Evolutionary conservation across 495 filamentous ascomycete species (phyloP).

Genomic region (Aspergillus haitiensis): DNA sequence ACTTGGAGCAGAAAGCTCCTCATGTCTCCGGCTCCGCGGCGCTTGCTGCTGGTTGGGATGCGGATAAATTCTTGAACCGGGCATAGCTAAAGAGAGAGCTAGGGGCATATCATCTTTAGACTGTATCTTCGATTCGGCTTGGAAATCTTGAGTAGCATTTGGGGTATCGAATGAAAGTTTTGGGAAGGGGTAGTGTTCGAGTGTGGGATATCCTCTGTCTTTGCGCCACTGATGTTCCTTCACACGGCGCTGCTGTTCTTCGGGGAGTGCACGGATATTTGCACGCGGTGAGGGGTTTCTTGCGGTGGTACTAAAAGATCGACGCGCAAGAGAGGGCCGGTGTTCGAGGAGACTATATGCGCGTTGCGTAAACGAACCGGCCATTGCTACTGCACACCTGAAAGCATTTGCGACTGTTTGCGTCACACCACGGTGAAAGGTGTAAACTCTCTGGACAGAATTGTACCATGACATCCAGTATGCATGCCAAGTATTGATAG

Average conservation of each 20-base stretch:
- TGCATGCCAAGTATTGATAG: not conserved
- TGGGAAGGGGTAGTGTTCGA: constrained; percentile 20
- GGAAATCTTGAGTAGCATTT: not conserved
- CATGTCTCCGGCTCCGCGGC: not conserved
- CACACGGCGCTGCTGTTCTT: constrained; percentile 20
- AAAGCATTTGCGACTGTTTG: constrained; percentile 15
- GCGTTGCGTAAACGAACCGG: constrained; percentile 11
- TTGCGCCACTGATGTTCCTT: constrained; percentile 19
- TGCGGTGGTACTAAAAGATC: not conserved
- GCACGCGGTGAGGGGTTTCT: constrained; percentile 14
- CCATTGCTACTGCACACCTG: constrained; percentile 12
- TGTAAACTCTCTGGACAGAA: constrained; percentile 5
- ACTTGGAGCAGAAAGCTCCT: not conserved
- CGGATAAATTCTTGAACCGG: not conserved
- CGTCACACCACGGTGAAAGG: constrained; percentile 1
- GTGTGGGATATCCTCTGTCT: constrained; percentile 13
- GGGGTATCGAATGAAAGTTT: constrained; percentile 16
- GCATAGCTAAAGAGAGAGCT: too few species aligned
- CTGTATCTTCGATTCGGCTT: not conserved
- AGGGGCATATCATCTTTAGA: not conserved
- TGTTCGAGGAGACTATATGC: constrained; percentile 6
- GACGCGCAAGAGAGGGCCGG: not conserved
- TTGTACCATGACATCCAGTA: constrained; percentile 10
- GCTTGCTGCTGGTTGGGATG: not conserved
- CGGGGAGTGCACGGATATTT: constrained; percentile 14